phyloP scores from a whole-genome alignment of 192 early-diverging fungal genomes.

The Coemansia sp. region DNA sequence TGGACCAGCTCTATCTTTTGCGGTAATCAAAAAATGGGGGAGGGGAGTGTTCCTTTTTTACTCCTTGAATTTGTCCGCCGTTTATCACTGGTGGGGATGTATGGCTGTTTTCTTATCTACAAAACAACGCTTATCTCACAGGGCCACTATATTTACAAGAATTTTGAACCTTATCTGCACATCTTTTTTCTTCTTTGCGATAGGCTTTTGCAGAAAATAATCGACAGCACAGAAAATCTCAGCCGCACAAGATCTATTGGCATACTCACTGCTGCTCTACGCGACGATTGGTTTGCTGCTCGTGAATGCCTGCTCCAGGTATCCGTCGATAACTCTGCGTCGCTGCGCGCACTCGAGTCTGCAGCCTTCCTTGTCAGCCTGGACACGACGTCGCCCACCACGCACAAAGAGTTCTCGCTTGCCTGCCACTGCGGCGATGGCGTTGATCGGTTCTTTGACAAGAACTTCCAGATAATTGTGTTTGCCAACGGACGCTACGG shows the following conservation, averaged over 20 bases:
- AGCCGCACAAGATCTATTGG: slow-evolving; percentile 53
- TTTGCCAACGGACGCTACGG: slow-evolving; percentile 80
- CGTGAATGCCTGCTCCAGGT: slow-evolving; percentile 61
- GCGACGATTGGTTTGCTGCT: slow-evolving; percentile 58
- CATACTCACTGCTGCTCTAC: slow-evolving; percentile 58
- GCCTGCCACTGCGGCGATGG: slow-evolving; percentile 84
- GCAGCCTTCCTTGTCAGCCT: slow-evolving; percentile 78
- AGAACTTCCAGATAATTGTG: slow-evolving; percentile 76
- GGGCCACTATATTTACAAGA: slow-evolving; percentile 7
- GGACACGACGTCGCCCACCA: slow-evolving; percentile 69
- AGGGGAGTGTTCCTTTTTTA: slow-evolving; percentile 8
- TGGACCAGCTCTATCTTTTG: slow-evolving; percentile 3
- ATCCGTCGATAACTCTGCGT: slow-evolving; percentile 61
- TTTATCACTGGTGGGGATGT: not conserved
- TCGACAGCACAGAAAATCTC: slow-evolving; percentile 59
- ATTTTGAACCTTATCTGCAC: not conserved
- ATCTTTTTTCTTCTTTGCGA: slow-evolving; percentile 4
- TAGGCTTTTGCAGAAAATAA: slow-evolving; percentile 70
- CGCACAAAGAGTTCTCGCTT: slow-evolving; percentile 69
- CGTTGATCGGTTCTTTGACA: slow-evolving; percentile 76
- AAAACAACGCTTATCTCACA: slow-evolving; percentile 16
- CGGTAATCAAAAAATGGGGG: not conserved
- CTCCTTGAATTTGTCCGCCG: slow-evolving; percentile 40
- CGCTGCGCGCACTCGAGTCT: slow-evolving; percentile 70
- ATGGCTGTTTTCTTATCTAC: not conserved